Conservation (phyloP, 805 yeast species). For the Myxozyma sirexii region DNA sequence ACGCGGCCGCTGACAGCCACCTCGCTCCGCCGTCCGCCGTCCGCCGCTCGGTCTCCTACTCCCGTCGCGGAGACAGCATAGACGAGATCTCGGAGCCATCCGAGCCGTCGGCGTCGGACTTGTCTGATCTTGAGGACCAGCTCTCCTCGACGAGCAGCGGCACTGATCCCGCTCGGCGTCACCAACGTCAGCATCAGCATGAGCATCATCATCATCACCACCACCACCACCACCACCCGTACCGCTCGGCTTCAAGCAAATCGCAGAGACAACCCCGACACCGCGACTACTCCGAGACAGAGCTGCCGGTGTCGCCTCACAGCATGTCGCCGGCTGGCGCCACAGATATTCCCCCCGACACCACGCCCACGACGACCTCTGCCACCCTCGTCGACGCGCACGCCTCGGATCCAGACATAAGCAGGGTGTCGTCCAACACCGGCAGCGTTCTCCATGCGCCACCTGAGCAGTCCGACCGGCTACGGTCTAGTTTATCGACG, state of each 20-base stretch:
- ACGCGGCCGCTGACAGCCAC: not conserved
- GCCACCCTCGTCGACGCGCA: not conserved
- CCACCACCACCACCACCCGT: not conserved
- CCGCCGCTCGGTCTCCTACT: not conserved
- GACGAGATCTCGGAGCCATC: conserved; percentile 1
- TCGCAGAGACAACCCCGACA: not conserved
- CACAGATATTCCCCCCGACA: not conserved
- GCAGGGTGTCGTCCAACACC: conserved; percentile 3
- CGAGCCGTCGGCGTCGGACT: not conserved
- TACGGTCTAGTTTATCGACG: not conserved
- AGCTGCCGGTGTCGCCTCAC: not conserved
- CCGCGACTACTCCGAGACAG: not conserved
- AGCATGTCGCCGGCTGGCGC: not conserved
- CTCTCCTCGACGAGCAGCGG: not conserved
- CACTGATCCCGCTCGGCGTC: not conserved
- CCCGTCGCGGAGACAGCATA: not conserved
- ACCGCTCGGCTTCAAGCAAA: not conserved
- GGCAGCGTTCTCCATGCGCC: conserved; percentile 6
- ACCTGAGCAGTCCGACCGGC: not conserved
- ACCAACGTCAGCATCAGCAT: not conserved
- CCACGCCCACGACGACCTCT: not conserved
- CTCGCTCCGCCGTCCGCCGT: not conserved
- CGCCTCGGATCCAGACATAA: not conserved
- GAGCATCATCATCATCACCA: conserved; percentile 1
- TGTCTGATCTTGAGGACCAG: not conserved